Evolutionary conservation across 2,329 filamentous ascomycete species (phyloP), one percentile per base, ranked within the genome.

Genomic region (Boeremia lycopersici): DNA sequence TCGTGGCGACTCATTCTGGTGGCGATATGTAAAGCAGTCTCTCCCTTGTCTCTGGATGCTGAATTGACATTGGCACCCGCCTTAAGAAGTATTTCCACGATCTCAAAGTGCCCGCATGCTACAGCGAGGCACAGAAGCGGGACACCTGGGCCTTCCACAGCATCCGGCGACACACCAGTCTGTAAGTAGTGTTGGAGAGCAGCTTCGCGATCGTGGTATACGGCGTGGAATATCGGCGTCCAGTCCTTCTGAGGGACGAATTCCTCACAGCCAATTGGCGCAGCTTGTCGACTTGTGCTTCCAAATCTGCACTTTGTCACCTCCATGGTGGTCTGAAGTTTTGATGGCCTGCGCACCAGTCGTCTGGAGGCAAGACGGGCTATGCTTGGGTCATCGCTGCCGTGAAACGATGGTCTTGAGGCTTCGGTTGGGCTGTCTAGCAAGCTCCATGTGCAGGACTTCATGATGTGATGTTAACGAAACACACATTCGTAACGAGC

Each of bases 21-120:
- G 1, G 71, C 70, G 3, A 73, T 49, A 44, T 74, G 70, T 6
- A 74, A 36, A 13, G 71, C 60, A 15, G 67, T 72, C 48, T 74
- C 71, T 29, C 68, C 68, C 29, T 53, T 54, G 6, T 52, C 41
- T 10, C 57, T 62, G 13, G 57, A 67, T 4, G 46, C 34, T 8
- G 61, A 57, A n/a, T 71, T 60, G 42, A 68, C 40, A 29, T 65
- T 46, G 19, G 71, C 70, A 17, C 69, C 68, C 13, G 67, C 65
- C 31, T 70, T 59, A 15, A 70, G 61, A 1, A 74, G 60, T 15
- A 69, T 65, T 38, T 53, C 64, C n/a, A 61, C 62, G 7, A 68
- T 64, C 6, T 56, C 57, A 4, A 63, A 42, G 39, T 72, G 57
- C 11, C 71, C 71, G 35, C 56, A 65, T 10, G 61, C 62, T 34